phyloP scores from a whole-genome alignment of 2,329 filamentous ascomycete genomes.

The Triangularia setosa region DNA sequence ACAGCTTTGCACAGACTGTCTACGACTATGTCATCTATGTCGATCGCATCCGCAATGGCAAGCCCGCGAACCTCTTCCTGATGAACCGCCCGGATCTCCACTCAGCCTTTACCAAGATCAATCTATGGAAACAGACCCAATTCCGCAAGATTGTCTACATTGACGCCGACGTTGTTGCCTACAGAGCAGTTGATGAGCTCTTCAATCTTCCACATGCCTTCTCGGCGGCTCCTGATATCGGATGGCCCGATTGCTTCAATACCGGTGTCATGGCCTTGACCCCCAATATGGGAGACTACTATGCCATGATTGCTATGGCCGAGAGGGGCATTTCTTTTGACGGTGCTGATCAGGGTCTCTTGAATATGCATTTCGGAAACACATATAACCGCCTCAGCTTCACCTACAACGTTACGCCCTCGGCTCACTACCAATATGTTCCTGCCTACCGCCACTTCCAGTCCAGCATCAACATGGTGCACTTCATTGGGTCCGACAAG shows the following conservation, averaged over 20 bases:
- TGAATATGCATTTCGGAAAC: slow-evolving; percentile 90
- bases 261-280: slow-evolving; percentile 92
- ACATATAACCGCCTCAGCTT: slow-evolving; percentile 87
- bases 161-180: slow-evolving; percentile 88
- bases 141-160: slow-evolving; percentile 92
- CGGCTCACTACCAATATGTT: slow-evolving; percentile 94
- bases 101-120: slow-evolving; percentile 94
- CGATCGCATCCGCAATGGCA: slow-evolving; percentile 69
- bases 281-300: slow-evolving; percentile 83
- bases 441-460: slow-evolving; percentile 93
- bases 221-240: slow-evolving; percentile 83
- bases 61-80: slow-evolving; percentile 77
- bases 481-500: slow-evolving; percentile 91
- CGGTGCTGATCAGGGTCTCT: slow-evolving; percentile 88
- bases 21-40: slow-evolving; percentile 90
- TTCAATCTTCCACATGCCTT: slow-evolving; percentile 62
- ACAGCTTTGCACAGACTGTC: slow-evolving; percentile 54
- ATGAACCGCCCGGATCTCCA: slow-evolving; percentile 90
- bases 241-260: slow-evolving; percentile 98
- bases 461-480: slow-evolving; percentile 81
- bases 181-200: slow-evolving; percentile 88
- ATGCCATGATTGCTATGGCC: slow-evolving; percentile 78
- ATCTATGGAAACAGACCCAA: slow-evolving; percentile 85
- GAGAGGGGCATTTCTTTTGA: slow-evolving; percentile 89
- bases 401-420: slow-evolving; percentile 95